These are phyloP conservation scores for Sisymbrium irio DNA, from an alignment of 345 rosid genomes.

Conservation along the genomic window DNA sequence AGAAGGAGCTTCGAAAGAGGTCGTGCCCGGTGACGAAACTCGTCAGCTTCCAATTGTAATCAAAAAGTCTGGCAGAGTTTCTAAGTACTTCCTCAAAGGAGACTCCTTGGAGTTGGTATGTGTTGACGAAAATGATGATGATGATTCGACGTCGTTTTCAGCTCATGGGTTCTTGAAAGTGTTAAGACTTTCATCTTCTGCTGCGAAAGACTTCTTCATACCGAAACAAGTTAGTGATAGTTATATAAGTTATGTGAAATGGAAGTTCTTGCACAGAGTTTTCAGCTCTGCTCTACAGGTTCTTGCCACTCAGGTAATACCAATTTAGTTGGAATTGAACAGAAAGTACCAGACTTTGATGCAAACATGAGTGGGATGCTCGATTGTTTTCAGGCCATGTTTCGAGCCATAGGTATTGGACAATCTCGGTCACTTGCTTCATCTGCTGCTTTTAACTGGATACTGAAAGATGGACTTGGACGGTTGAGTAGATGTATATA, in stretches of 20 bases:
- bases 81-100: constrained; percentile 25
- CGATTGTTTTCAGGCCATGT: too few relatives aligned
- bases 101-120: constrained; percentile 20
- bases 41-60: constrained; percentile 15
- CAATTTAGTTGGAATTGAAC: background rate
- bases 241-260: constrained; percentile 71
- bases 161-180: constrained; percentile 33
- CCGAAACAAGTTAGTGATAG: constrained; percentile 65
- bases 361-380: too few relatives aligned
- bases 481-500: constrained; percentile 83
- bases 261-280: constrained; percentile 89
- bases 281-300: constrained; percentile 91
- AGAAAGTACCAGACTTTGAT: too few relatives aligned
- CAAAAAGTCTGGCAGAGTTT: constrained; percentile 20
- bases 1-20: constrained; percentile 8
- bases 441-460: constrained; percentile 93
- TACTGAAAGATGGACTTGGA: constrained; percentile 89
- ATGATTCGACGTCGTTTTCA: constrained; percentile 12
- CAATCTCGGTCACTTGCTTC: constrained; percentile 76
- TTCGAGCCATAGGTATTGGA: constrained; percentile 89
- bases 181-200: constrained; percentile 40
- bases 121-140: background rate
- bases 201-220: constrained; percentile 60
- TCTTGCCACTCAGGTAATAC: constrained; percentile 86
- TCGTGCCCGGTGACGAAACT: background rate